Conservation (phyloP, 2,329 filamentous ascomycete species). For the Penicillium sp. region DNA sequence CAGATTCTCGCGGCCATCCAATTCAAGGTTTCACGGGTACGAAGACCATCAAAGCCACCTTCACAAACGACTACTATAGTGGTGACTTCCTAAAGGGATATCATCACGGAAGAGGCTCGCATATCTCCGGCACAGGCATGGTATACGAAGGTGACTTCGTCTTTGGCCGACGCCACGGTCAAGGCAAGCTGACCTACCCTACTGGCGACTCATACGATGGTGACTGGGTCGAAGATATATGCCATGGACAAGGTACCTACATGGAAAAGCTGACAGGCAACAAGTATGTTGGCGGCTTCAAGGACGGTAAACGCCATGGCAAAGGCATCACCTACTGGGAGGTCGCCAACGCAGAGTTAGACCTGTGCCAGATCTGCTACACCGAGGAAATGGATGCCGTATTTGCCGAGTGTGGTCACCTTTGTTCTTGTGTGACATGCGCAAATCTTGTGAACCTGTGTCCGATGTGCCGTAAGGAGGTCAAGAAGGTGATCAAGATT, state of each 20-base stretch:
- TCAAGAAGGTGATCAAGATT: conserved; percentile 59
- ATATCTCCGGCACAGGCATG: conserved; percentile 55
- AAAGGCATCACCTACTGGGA: conserved; percentile 63
- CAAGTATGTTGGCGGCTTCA: conserved; percentile 61
- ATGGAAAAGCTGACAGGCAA: conserved; percentile 58
- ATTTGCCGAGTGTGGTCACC: conserved; percentile 64
- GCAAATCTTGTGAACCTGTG: conserved; percentile 59
- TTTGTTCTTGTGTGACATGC: conserved; percentile 61
- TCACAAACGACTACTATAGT: conserved; percentile 57
- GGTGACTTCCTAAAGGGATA: conserved; percentile 52
- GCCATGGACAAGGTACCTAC: conserved; percentile 58
- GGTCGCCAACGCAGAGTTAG: conserved; percentile 60
- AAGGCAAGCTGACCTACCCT: conserved; percentile 58
- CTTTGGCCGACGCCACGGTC: conserved; percentile 54
- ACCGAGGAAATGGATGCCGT: conserved; percentile 59
- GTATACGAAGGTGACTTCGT: conserved; percentile 58
- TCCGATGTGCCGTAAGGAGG: conserved; percentile 60
- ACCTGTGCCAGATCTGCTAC: conserved; percentile 62
- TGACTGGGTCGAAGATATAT: conserved; percentile 47
- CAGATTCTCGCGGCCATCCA: conserved; percentile 47
- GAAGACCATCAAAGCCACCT: conserved; percentile 53
- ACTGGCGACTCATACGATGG: conserved; percentile 52
- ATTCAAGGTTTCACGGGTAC: conserved; percentile 45
- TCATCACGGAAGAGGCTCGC: conserved; percentile 56
- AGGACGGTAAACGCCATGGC: conserved; percentile 59